These are phyloP conservation scores for Coniochaeta sp. DNA, from an alignment of 2,329 filamentous ascomycete species.

Conservation along the genomic window DNA sequence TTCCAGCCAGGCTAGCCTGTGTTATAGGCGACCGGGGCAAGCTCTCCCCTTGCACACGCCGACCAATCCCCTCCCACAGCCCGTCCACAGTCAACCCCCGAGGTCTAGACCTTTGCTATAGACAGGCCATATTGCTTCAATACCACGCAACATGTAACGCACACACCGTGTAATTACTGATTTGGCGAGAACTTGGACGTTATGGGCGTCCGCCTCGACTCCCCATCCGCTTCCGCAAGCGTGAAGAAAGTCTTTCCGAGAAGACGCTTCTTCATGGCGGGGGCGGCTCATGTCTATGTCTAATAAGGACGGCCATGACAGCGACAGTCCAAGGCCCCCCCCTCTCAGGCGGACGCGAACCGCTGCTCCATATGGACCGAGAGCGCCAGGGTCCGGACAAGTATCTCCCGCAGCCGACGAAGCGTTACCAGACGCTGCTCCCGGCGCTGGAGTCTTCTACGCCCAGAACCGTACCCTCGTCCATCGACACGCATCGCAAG, in stretches of 20 bases:
- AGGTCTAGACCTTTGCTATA: not conserved
- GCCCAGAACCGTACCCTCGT: not conserved
- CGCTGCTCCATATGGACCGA: not conserved
- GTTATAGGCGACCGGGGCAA: not conserved
- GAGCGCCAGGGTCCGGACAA: not conserved
- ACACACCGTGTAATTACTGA: not conserved
- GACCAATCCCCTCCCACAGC: not conserved
- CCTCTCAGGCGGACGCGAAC: not conserved
- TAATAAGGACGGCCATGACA: not conserved
- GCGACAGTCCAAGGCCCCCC: not conserved
- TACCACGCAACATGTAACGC: constrained; percentile 1
- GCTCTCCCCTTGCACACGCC: not conserved
- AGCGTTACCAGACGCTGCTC: constrained; percentile 3
- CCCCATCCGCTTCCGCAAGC: not conserved
- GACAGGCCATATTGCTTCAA: not conserved
- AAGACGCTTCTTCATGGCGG: not conserved
- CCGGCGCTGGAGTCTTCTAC: not conserved
- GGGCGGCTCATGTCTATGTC: not conserved
- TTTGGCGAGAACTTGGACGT: not conserved
- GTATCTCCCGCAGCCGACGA: not conserved
- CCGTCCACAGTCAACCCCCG: not conserved
- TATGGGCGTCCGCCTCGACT: not conserved
- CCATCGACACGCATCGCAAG: not conserved
- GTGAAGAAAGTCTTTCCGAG: not conserved
- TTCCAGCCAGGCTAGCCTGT: not conserved